Conservation (phyloP, 1,284 basidiomycete genomes). For the Ganoderma leucocontextum region DNA sequence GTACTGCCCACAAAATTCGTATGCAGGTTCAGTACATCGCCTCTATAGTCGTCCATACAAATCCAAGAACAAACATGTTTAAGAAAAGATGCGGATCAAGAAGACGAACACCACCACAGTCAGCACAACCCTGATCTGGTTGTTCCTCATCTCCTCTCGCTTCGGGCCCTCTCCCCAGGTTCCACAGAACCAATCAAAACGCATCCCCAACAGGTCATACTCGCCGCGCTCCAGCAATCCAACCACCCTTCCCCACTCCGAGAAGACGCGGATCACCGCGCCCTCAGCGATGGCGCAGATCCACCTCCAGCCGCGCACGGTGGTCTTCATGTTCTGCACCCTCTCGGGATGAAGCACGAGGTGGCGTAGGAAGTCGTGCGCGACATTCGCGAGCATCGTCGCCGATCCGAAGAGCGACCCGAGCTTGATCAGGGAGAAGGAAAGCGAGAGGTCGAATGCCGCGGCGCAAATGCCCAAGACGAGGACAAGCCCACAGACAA, state of each 20-base stretch:
- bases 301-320: slow-evolving; percentile 47
- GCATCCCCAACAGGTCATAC: slow-evolving; percentile 43
- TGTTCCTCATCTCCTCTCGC: slow-evolving; percentile 53
- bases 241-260: slow-evolving; percentile 56
- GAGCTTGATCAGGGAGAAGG: slow-evolving; percentile 20
- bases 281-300: slow-evolving; percentile 55
- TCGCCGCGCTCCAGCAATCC: slow-evolving; percentile 57
- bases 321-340: slow-evolving; percentile 45
- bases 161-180: slow-evolving; percentile 50
- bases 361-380: slow-evolving; percentile 59
- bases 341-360: slow-evolving; percentile 50
- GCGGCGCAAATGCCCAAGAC: slow-evolving; percentile 25
- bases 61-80: background rate
- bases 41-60: background rate
- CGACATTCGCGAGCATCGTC: slow-evolving; percentile 52
- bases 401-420: slow-evolving; percentile 38
- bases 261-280: slow-evolving; percentile 57
- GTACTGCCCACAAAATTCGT: too few species aligned
- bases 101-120: slow-evolving; percentile 10
- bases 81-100: background rate
- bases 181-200: slow-evolving; percentile 67
- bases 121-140: slow-evolving; percentile 39
- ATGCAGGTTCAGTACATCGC: background rate
- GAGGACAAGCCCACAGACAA: slow-evolving; percentile 39
- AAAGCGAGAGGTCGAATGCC: slow-evolving; percentile 22